A percentile compares a stretch with the other conserved stretches of the same genome.
Conservation (phyloP, 2,329 filamentous ascomycete species). For the Cladobotryum mycophilum region DNA sequence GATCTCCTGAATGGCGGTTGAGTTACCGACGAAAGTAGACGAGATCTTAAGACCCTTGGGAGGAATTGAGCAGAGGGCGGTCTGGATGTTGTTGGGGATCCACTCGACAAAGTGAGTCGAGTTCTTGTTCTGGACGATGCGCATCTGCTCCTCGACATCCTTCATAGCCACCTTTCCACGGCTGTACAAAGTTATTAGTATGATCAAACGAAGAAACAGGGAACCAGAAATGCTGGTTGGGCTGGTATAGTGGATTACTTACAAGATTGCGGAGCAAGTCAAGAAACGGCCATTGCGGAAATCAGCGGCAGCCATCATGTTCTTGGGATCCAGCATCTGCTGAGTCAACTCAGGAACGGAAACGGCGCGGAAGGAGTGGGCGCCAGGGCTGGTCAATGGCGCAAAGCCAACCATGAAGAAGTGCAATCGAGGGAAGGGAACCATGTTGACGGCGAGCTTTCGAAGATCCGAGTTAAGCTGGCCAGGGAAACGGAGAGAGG, state of each 20-base stretch:
- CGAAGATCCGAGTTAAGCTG: constrained; percentile 99
- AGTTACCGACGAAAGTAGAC: constrained; percentile 98
- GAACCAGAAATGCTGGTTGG: background rate
- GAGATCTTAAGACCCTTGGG: constrained; percentile 98
- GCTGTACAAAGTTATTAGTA: constrained; percentile 36
- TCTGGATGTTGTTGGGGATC: constrained; percentile 99
- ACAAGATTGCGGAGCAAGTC: constrained; percentile 96
- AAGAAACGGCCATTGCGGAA: constrained; percentile 99
- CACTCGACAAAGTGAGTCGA: constrained; percentile 98
- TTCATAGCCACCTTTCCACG: constrained; percentile 99
- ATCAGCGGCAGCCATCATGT: constrained; percentile 99
- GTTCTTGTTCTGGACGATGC: constrained; percentile 99
- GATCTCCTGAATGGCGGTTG: constrained; percentile 98
- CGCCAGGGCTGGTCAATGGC: constrained; percentile 78
- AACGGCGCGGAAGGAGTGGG: constrained; percentile 93
- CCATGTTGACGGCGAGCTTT: constrained; percentile 99
- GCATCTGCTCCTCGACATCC: constrained; percentile 99
- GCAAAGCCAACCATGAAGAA: constrained; percentile 99
- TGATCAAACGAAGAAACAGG: constrained; percentile 26
- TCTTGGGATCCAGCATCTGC: constrained; percentile 99
- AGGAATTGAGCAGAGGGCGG: constrained; percentile 96
- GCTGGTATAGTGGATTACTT: background rate
- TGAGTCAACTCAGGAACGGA: constrained; percentile 96
- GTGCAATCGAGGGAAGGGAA: constrained; percentile 99
- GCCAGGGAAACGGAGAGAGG: constrained; percentile 96